Evolutionary conservation across 2,329 filamentous ascomycete species (phyloP).

Genomic region (Hypoxylon sp.): DNA sequence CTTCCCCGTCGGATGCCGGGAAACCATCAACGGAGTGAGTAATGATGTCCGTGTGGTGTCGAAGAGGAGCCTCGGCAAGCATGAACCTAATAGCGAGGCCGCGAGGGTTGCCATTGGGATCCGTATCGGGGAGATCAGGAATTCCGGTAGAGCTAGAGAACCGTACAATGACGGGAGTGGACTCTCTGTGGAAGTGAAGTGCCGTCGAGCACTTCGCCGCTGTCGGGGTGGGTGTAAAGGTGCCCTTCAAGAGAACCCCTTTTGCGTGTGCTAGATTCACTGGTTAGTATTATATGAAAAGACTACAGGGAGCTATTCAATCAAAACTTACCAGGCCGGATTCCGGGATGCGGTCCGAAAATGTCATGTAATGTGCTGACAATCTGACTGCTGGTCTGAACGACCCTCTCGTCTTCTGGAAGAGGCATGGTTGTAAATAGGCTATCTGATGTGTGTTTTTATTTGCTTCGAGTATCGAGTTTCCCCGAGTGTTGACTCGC

Average conservation of each 20-base stretch:
- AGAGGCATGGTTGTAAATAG: constrained; percentile 28
- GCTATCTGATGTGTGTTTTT: neutral
- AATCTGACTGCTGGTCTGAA: constrained; percentile 22
- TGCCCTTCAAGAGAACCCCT: constrained; percentile 28
- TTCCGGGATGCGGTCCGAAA: constrained; percentile 31
- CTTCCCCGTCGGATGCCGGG: constrained; percentile 21
- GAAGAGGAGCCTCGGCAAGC: constrained; percentile 23
- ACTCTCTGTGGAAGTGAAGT: constrained; percentile 32
- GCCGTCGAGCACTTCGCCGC: constrained; percentile 24
- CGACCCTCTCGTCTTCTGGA: constrained; percentile 24
- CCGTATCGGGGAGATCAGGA: constrained; percentile 20
- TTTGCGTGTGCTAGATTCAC: constrained; percentile 29
- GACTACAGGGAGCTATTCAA: neutral
- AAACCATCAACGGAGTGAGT: constrained; percentile 38
- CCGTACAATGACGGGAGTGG: constrained; percentile 28
- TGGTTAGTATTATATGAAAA: constrained; percentile 8
- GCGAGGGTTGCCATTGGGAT: constrained; percentile 29
- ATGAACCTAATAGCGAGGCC: constrained; percentile 36
- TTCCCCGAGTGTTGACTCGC: neutral
- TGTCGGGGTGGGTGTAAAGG: constrained; percentile 18
- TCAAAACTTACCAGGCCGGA: constrained; percentile 25
- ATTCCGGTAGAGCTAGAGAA: constrained; percentile 33
- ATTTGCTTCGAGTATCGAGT: neutral
- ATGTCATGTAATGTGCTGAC: constrained; percentile 23
- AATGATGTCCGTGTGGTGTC: constrained; percentile 36